Evolutionary conservation across 2,329 filamentous ascomycete species (phyloP).

Genomic region (Xylaria sp.): DNA sequence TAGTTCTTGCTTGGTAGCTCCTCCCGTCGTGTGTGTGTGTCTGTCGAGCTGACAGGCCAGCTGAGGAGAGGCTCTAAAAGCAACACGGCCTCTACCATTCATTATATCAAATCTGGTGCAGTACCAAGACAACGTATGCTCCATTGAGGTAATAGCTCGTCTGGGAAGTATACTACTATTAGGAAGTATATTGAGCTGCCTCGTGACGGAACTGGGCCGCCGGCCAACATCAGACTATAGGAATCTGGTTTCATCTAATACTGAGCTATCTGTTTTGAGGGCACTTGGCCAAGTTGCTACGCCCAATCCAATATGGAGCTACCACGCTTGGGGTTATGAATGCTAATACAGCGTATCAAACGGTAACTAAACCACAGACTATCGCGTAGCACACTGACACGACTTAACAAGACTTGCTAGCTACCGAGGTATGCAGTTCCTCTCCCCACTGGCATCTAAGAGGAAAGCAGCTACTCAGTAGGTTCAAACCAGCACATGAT

Average conservation of each 20-base stretch:
- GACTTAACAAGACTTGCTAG: conserved; percentile 1
- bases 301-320: too few species aligned
- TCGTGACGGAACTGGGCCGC: neutral
- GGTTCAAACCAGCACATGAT: neutral
- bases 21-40: neutral
- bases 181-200: conserved; percentile 4
- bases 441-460: too few species aligned
- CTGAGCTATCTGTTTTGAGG: neutral
- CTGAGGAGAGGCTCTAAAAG: conserved; percentile 15
- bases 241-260: too few species aligned
- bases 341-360: too few species aligned
- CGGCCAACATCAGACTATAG: too few species aligned
- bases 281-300: neutral
- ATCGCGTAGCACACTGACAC: neutral
- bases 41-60: conserved; percentile 18
- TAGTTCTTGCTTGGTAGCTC: neutral
- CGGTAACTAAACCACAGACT: neutral
- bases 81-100: conserved; percentile 1
- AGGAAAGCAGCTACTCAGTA: too few species aligned
- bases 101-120: neutral
- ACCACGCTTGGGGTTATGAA: too few species aligned
- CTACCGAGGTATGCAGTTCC: too few species aligned
- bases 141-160: neutral
- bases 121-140: neutral
- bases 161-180: conserved; percentile 11